Base-by-base conservation (phyloP, 2,329 filamentous ascomycete genomes). In the Ophiostoma montium region DNA sequence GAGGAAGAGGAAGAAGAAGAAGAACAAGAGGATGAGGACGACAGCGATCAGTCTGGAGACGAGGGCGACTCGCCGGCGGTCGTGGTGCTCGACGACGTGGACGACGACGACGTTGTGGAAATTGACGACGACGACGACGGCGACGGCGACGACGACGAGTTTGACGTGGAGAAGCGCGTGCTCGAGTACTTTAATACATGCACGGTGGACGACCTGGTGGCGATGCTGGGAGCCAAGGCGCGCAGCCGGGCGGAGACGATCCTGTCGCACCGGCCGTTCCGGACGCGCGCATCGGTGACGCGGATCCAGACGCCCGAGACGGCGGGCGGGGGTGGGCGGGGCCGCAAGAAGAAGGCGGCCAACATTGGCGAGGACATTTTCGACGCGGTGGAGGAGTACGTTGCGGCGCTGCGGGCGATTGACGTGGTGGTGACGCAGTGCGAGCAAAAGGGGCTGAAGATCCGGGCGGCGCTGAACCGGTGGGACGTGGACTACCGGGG, bases 151-250 rank as follows among this genome's bases (percentile, higher is more conserved):
- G 51, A 49, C 9, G n/a, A 35, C 2, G 13, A 23, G 2, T 27
- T 16, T 30, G 38, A 32, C 13, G 33, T 52, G 11, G 62, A 65
- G 44, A 61, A 63, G 45, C 60, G 62, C 10, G 76, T 95, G 7
- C 69, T 96, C 27, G 74, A 80, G 8, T 94, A 88, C 59, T 80
- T 98, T 63, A 96, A 96, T 60, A 78, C 72, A 0, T 92, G 86
- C 61, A 78, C 79, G 5, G 68, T 78, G 10, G 75, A 82, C 33
- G 86, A 90, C 50, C 75, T 98, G 38, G 78, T 84, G 2, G 89
- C 94, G 56, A 81, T 95, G 53, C 50, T 57, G 53, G 86, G 86
- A 0, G 81, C 80, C 31, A 79, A 84, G 52, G 81, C 83, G 33
- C 75, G 83, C 55, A 76, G 80, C 6, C 72, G 81, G 43, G 80